phyloP scores from a whole-genome alignment of 2,329 filamentous ascomycete genomes.

The Pezicula radicicola region DNA sequence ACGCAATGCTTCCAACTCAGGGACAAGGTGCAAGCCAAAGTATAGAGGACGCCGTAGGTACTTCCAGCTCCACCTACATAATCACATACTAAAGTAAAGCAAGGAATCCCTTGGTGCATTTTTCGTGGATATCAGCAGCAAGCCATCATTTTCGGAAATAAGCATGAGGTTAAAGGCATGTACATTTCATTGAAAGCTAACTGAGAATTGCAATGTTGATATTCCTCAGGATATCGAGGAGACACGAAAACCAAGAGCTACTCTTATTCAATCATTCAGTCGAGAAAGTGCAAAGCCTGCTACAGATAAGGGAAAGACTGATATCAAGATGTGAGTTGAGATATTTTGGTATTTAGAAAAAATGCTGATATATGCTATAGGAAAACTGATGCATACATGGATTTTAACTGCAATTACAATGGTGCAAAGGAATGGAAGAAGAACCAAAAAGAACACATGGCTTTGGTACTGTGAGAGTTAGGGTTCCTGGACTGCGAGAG shows the following conservation, averaged over 20 bases:
- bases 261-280: background rate
- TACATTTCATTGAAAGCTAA: background rate
- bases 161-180: background rate
- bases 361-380: background rate
- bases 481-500: too few species aligned
- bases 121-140: background rate
- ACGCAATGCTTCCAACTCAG: conserved; percentile 32
- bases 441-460: background rate
- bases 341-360: background rate
- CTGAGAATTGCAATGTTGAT: background rate
- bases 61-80: background rate
- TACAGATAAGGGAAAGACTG: background rate
- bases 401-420: background rate
- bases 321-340: background rate
- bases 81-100: background rate
- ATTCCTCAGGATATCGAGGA: background rate
- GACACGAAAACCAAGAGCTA: background rate
- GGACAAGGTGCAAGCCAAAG: conserved; percentile 32
- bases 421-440: background rate
- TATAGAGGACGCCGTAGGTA: conserved; percentile 30
- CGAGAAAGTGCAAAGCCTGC: background rate
- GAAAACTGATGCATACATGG: background rate
- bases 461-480: too few species aligned
- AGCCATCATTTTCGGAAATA: background rate
- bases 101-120: background rate